phyloP scores from a whole-genome alignment of 805 yeast species.

The Candida chauliodis region DNA sequence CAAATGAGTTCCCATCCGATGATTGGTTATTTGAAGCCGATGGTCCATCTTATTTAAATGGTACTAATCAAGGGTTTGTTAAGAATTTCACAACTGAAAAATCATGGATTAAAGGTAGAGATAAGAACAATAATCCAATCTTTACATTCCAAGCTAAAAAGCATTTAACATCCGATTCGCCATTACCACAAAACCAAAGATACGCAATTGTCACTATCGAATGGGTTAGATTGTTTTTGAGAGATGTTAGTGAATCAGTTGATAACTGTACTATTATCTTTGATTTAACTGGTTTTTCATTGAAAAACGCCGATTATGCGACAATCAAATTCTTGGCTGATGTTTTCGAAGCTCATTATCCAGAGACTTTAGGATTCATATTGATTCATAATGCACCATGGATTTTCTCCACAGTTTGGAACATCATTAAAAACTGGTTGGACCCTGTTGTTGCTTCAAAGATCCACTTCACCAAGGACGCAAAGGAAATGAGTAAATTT shows the following conservation, averaged over 20 bases:
- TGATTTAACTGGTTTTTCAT: slow-evolving; percentile 80
- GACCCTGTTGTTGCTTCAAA: slow-evolving; percentile 96
- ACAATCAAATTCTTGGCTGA: slow-evolving; percentile 87
- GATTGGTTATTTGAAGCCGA: slow-evolving; percentile 70
- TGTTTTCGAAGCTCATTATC: slow-evolving; percentile 94
- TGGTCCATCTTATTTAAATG: slow-evolving; percentile 46
- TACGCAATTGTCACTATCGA: slow-evolving; percentile 79
- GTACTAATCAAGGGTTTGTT: slow-evolving; percentile 42
- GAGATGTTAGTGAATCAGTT: slow-evolving; percentile 55
- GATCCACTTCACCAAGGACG: slow-evolving; percentile 73
- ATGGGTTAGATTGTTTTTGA: slow-evolving; percentile 67
- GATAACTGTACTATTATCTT: slow-evolving; percentile 69
- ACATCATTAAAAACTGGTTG: slow-evolving; percentile 85
- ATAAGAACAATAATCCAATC: slow-evolving; percentile 70
- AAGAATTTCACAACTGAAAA: slow-evolving; percentile 63
- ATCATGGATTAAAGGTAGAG: slow-evolving; percentile 72
- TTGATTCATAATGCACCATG: slow-evolving; percentile 94
- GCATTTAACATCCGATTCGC: slow-evolving; percentile 54
- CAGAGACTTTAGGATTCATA: slow-evolving; percentile 83
- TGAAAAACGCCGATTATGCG: slow-evolving; percentile 88
- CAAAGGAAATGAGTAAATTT: slow-evolving; percentile 62
- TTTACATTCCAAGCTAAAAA: slow-evolving; percentile 76
- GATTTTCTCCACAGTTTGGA: slow-evolving; percentile 95
- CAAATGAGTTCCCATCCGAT: slow-evolving; percentile 57
- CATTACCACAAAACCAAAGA: slow-evolving; percentile 67